These are phyloP conservation scores for Corymbia maculata DNA, from an alignment of 345 rosid species.

Conservation along the genomic window DNA sequence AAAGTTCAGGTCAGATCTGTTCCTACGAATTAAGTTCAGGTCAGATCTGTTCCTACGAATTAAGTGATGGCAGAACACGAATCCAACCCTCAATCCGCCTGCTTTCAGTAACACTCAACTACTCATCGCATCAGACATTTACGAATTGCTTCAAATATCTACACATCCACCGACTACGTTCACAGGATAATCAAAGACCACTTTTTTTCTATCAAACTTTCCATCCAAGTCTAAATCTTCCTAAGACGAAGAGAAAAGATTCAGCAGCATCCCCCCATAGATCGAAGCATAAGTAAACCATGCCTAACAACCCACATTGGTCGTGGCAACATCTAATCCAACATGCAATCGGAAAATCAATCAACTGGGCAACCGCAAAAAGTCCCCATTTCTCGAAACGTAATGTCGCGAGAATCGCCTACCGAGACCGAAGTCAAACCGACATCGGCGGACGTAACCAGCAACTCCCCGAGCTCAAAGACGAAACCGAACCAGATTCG, in stretches of 20 bases:
- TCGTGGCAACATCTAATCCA: neutral
- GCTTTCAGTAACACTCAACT: neutral
- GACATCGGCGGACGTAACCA: neutral
- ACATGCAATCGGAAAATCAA: neutral
- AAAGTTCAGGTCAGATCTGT: neutral
- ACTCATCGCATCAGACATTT: neutral
- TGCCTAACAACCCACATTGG: neutral
- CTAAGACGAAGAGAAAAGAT: neutral
- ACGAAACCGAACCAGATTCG: neutral
- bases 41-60: no score
- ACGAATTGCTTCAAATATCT: neutral
- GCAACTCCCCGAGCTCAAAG: neutral
- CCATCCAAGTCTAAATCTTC: neutral
- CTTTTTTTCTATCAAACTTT: neutral
- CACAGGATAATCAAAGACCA: neutral
- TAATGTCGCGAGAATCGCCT: neutral
- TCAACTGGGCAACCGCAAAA: neutral
- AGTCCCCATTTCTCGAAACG: neutral
- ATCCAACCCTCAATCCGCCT: neutral
- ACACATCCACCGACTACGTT: neutral
- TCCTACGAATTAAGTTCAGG: no score
- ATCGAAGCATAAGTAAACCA: neutral
- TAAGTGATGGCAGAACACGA: neutral
- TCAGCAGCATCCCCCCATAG: neutral
- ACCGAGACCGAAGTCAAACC: neutral